phyloP scores from a whole-genome alignment of 768 basidiomycete species.

The Pleurotus platypus region DNA sequence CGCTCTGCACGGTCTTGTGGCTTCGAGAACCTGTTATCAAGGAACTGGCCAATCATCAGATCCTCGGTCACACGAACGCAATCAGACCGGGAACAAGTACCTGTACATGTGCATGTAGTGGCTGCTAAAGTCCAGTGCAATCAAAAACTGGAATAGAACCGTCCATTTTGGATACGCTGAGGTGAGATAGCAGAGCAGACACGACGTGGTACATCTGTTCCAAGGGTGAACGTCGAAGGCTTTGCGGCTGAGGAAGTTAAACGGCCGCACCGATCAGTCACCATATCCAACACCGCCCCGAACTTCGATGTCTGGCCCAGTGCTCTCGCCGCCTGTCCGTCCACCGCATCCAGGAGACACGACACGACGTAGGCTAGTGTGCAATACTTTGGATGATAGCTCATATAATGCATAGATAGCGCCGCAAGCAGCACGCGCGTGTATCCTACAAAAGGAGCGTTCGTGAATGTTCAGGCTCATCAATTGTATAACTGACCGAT shows the following conservation, averaged over 20 bases:
- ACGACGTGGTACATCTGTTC: conserved; percentile 89
- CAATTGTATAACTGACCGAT: conserved; percentile 60
- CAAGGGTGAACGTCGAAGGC: neutral
- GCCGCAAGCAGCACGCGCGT: conserved; percentile 88
- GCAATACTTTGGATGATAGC: conserved; percentile 89
- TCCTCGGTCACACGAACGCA: conserved; percentile 1
- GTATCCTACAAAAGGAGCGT: conserved; percentile 58
- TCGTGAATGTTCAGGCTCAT: neutral
- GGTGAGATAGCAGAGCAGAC: conserved; percentile 90
- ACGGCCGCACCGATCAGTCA: conserved; percentile 82
- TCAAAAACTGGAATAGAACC: conserved; percentile 88
- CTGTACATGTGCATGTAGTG: conserved; percentile 99
- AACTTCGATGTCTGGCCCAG: conserved; percentile 93
- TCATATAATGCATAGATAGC: conserved; percentile 88
- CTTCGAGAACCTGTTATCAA: conserved; percentile 91
- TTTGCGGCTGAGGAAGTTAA: neutral
- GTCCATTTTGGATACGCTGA: conserved; percentile 86
- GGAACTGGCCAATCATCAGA: conserved; percentile 51
- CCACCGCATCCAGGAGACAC: conserved; percentile 91
- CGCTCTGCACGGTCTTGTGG: conserved; percentile 90
- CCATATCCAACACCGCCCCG: conserved; percentile 98
- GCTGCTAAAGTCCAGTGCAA: conserved; percentile 94
- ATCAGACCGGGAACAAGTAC: conserved; percentile 33
- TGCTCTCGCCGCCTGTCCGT: conserved; percentile 87
- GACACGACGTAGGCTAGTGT: conserved; percentile 87